Conservation (phyloP, 768 basidiomycete species). For the Trametes gibbosa region DNA sequence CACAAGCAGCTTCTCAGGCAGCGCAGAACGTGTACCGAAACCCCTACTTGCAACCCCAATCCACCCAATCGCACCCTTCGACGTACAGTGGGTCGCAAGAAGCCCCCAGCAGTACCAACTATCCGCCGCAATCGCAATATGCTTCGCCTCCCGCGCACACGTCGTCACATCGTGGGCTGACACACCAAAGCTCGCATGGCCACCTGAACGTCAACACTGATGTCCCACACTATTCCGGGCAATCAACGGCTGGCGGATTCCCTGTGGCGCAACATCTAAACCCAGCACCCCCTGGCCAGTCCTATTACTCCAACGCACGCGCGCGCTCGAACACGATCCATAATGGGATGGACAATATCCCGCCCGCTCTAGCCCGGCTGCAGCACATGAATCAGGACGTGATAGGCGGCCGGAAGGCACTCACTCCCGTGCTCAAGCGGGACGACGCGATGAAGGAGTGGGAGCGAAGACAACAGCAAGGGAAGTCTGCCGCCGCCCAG, state of each 20-base stretch:
- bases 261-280: constrained; percentile 27
- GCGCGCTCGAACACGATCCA: constrained; percentile 91
- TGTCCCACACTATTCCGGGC: constrained; percentile 24
- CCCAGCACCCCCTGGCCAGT: constrained; percentile 59
- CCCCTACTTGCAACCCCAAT: constrained; percentile 65
- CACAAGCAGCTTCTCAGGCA: constrained; percentile 71
- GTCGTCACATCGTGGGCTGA: constrained; percentile 39
- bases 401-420: constrained; percentile 71
- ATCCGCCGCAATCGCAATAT: constrained; percentile 21
- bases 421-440: constrained; percentile 92
- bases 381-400: constrained; percentile 88
- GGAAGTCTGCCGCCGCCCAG: constrained; percentile 65
- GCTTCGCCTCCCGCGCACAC: constrained; percentile 32
- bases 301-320: constrained; percentile 69
- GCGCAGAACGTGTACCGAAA: constrained; percentile 70
- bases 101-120: constrained; percentile 3
- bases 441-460: constrained; percentile 96
- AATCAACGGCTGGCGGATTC: constrained; percentile 23
- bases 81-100: constrained; percentile 31
- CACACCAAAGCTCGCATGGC: constrained; percentile 51
- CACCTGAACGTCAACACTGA: constrained; percentile 36
- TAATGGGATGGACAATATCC: constrained; percentile 86
- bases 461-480: constrained; percentile 79
- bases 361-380: constrained; percentile 86
- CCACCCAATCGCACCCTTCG: constrained; percentile 30